A percentile compares a stretch with the other conserved stretches of the same genome.
These are phyloP conservation scores for Verticillium nonalfalfae DNA, from an alignment of 2,329 filamentous ascomycete species.

Conservation along the genomic window DNA sequence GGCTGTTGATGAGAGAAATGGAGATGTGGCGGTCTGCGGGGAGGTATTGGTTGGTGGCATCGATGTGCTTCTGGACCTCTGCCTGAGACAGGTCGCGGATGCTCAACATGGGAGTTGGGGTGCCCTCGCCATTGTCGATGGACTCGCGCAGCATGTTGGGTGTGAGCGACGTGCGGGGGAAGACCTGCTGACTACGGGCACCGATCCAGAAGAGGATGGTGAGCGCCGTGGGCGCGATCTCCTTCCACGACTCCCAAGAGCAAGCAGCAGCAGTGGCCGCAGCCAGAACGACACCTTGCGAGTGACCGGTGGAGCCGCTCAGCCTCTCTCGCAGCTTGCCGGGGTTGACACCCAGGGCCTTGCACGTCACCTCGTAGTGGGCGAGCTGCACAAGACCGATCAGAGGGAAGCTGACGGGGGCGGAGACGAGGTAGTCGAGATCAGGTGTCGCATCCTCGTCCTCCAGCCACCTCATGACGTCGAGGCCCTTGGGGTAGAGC, in stretches of 20 bases:
- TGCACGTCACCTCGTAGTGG: constrained; percentile 92
- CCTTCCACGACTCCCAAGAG: constrained; percentile 87
- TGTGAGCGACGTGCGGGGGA: constrained; percentile 88
- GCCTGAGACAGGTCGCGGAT: constrained; percentile 85
- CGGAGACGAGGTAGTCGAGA: constrained; percentile 87
- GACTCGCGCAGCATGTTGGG: constrained; percentile 90
- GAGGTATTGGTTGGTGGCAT: constrained; percentile 94
- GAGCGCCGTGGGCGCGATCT: constrained; percentile 71
- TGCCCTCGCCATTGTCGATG: constrained; percentile 88
- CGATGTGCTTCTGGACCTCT: constrained; percentile 92
- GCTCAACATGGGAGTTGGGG: constrained; percentile 94
- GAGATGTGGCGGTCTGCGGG: constrained; percentile 88
- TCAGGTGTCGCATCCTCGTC: constrained; percentile 86
- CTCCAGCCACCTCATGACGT: constrained; percentile 90
- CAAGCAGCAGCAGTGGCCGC: constrained; percentile 85
- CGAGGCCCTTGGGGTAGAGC: constrained; percentile 93
- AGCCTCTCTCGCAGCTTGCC: constrained; percentile 81
- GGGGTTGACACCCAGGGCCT: constrained; percentile 81
- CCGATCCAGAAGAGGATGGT: constrained; percentile 99
- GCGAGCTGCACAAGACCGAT: constrained; percentile 95
- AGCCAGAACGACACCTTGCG: constrained; percentile 90
- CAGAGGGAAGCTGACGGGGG: constrained; percentile 89
- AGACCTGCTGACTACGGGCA: constrained; percentile 92
- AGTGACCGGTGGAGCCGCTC: constrained; percentile 88
- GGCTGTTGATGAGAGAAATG: constrained; percentile 94